Base-by-base conservation (phyloP, 1,284 basidiomycete genomes). In the Puccinia hordei region DNA sequence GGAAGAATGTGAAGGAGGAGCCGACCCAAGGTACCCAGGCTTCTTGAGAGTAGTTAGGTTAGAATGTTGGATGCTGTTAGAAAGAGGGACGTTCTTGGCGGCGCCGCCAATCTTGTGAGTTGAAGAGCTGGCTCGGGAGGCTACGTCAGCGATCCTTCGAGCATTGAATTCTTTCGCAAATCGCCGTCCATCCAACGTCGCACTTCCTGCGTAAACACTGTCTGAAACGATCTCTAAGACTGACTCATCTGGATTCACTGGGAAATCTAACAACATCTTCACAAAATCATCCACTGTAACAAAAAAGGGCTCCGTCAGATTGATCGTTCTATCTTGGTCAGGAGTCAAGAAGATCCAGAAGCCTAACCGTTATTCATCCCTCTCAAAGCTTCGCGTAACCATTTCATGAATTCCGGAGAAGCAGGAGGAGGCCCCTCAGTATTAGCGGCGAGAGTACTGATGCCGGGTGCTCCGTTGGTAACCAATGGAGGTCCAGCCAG, bases 111-210 rank as follows among this genome's bases (percentile, higher is more conserved):
- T 46, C 2, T 24, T 59, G 24, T 51, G 38, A 46, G 10, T 53
- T 13, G 53, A 68, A 6, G 27, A 12, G n/a, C 19, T 55, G n/a
- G 6, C 27, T 17, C 76, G 30, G 0, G 76, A 55, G 13, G 57
- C 57, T 13, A 79, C 76, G 61, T 79, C 76, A 0, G 76, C 76
- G 3, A 69, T 66, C 35, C 76, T 22, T 22, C 76, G 30, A 82
- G 88, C 90, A 71, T 94, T 90, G 84, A 95, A 99, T 83, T 98
- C 95, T 6, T 91, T 88, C 0, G 95, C 94, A 84, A 99, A 99
- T 41, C 95, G 90, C 76, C 95, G 89, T 0, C 97, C 97, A 84
- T 99, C 95, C 57, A 99, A 89, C 1, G 93, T 99, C 33, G 93
- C 92, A 83, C 93, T 95, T 84, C 92, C 94, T 55, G 93, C 92